phyloP scores from a whole-genome alignment of 1,284 basidiomycete species.

The Wallemia hederae region DNA sequence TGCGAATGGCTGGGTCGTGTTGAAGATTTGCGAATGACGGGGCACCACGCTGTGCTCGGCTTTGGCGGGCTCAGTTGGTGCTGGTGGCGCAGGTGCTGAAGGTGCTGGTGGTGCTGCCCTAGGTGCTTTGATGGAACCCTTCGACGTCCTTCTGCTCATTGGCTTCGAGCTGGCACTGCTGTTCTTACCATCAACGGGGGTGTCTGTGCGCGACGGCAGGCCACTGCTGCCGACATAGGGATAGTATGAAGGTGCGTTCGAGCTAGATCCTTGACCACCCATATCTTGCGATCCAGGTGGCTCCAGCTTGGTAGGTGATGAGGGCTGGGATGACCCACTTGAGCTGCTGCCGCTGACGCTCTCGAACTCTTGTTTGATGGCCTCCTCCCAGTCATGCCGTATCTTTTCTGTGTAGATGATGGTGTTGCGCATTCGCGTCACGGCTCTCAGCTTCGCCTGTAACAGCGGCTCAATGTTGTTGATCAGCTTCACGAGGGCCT shows the following conservation, averaged over 20 bases:
- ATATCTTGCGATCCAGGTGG: neutral
- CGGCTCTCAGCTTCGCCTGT: constrained; percentile 74
- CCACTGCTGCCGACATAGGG: neutral
- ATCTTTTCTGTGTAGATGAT: constrained; percentile 94
- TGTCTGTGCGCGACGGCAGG: neutral
- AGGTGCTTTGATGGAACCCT: neutral
- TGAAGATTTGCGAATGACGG: neutral
- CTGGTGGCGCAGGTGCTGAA: too few species aligned
- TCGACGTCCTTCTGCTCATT: neutral
- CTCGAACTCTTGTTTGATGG: constrained; percentile 8
- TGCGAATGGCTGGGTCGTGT: neutral
- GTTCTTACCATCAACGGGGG: neutral
- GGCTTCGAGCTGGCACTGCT: neutral
- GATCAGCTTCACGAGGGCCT: constrained; percentile 47
- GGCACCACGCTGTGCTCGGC: neutral
- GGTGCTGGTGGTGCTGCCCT: too few species aligned
- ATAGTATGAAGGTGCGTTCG: neutral
- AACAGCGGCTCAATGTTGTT: constrained; percentile 66
- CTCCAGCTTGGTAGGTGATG: neutral
- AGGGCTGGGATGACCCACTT: neutral
- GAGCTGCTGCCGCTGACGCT: neutral
- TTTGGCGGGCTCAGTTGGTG: too few species aligned
- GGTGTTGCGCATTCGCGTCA: constrained; percentile 89
- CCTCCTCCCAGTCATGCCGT: constrained; percentile 80
- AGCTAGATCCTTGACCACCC: neutral